Percentiles rank a stretch among this genome's conserved stretches.
Conservation (phyloP, 495 filamentous ascomycete species). For the Xylaria grammica region DNA sequence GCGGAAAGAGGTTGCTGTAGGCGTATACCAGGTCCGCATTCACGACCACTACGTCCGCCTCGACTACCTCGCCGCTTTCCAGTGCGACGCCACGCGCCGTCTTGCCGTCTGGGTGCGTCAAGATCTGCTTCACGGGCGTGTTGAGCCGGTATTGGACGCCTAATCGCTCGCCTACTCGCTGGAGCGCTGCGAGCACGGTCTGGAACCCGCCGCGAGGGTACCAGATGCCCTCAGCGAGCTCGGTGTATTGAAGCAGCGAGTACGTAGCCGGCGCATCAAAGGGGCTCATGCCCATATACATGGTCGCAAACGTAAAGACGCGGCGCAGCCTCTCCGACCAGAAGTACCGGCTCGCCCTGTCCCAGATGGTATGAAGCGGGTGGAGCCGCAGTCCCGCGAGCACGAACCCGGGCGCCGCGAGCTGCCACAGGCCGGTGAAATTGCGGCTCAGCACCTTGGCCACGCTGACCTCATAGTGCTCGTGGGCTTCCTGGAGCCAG, state of each 20-base stretch:
- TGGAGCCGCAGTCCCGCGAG: constrained; percentile 59
- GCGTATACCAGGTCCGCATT: constrained; percentile 75
- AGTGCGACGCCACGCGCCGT: constrained; percentile 61
- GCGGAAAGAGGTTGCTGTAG: constrained; percentile 65
- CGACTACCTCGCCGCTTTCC: constrained; percentile 53
- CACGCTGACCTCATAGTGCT: constrained; percentile 68
- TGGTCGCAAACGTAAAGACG: constrained; percentile 74
- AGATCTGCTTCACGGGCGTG: constrained; percentile 55
- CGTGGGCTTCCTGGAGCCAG: constrained; percentile 66
- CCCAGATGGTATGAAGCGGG: constrained; percentile 69
- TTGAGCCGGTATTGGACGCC: constrained; percentile 64
- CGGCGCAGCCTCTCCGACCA: constrained; percentile 67
- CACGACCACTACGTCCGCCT: constrained; percentile 66
- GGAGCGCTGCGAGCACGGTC: constrained; percentile 60
- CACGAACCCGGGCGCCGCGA: constrained; percentile 59
- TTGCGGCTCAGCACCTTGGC: constrained; percentile 65
- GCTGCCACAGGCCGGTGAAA: constrained; percentile 59
- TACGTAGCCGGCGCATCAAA: constrained; percentile 76
- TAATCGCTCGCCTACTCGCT: constrained; percentile 56
- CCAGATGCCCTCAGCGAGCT: constrained; percentile 75
- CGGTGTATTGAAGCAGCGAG: constrained; percentile 72
- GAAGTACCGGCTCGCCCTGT: constrained; percentile 64
- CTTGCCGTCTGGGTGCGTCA: constrained; percentile 48
- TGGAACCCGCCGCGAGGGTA: constrained; percentile 74
- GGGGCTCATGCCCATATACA: constrained; percentile 80